These are phyloP conservation scores for Nowakowskiella sp. DNA, from an alignment of 192 early-diverging fungal genomes.

Conservation along the genomic window DNA sequence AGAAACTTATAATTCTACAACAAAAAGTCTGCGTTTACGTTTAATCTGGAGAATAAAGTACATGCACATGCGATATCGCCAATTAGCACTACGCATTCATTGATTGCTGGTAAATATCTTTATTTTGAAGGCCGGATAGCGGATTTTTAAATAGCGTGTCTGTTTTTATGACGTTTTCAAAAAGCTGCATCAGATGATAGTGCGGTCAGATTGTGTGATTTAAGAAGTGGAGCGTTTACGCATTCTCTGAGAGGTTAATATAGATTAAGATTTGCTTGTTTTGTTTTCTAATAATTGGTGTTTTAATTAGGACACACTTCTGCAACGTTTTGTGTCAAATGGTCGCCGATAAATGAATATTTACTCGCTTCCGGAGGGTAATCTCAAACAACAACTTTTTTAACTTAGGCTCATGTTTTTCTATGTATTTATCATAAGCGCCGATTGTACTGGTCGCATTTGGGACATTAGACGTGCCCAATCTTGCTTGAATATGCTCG, in stretches of 20 bases:
- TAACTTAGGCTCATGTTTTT: constrained; percentile 1
- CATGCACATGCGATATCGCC: constrained; percentile 67
- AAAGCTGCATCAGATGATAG: constrained; percentile 58
- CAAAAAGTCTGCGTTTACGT: constrained; percentile 51
- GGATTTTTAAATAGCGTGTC: neutral
- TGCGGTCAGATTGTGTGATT: constrained; percentile 71
- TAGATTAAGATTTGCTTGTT: constrained; percentile 5
- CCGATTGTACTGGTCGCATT: constrained; percentile 57
- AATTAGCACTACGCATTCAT: constrained; percentile 53
- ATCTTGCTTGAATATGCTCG: constrained; percentile 54
- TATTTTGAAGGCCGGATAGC: no score
- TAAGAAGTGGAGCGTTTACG: constrained; percentile 46
- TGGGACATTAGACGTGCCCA: constrained; percentile 82
- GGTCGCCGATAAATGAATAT: constrained; percentile 69
- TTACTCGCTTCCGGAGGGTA: constrained; percentile 68
- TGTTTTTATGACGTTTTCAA: neutral
- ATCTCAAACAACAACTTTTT: constrained; percentile 4
- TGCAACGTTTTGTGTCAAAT: constrained; percentile 49
- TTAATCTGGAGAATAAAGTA: constrained; percentile 61
- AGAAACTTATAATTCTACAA: constrained; percentile 9
- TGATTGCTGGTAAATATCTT: constrained; percentile 59
- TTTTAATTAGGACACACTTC: constrained; percentile 51
- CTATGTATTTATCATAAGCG: constrained; percentile 18
- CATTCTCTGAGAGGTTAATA: constrained; percentile 28
- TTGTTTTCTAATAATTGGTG: constrained; percentile 9